phyloP scores from a whole-genome alignment of 2,329 filamentous ascomycete genomes.

The Diplodia corticola region DNA sequence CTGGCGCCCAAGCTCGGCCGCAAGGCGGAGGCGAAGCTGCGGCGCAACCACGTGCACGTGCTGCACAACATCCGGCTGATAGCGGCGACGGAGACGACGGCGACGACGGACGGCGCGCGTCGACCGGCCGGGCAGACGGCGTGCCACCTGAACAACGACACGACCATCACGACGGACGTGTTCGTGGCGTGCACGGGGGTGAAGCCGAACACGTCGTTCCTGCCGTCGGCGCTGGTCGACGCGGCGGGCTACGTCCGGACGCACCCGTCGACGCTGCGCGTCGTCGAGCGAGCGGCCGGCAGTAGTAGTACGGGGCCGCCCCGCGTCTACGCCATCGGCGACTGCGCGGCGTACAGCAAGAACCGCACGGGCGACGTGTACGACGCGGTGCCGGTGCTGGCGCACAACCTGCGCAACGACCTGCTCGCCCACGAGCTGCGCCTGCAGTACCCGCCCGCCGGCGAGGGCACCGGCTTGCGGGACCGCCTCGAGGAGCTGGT shows the following conservation, averaged over 20 bases:
- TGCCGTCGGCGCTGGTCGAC: constrained; percentile 31
- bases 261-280: constrained; percentile 33
- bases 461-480: constrained; percentile 24
- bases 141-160: constrained; percentile 33
- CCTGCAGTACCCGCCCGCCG: constrained; percentile 20
- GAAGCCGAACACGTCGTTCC: constrained; percentile 35
- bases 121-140: constrained; percentile 27
- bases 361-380: constrained; percentile 40
- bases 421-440: constrained; percentile 37
- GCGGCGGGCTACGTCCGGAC: constrained; percentile 31
- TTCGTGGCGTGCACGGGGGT: constrained; percentile 41
- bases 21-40: constrained; percentile 37
- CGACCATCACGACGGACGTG: constrained; percentile 36
- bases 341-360: constrained; percentile 35
- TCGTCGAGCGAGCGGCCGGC: constrained; percentile 26
- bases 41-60: constrained; percentile 34
- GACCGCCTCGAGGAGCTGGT: constrained; percentile 30
- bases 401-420: constrained; percentile 38
- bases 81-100: constrained; percentile 24
- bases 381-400: constrained; percentile 37
- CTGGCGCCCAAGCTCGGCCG: constrained; percentile 31
- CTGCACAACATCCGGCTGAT: constrained; percentile 33
- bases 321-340: constrained; percentile 40
- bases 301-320: no score
- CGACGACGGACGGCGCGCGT: constrained; percentile 25